Evolutionary conservation across 2,329 filamentous ascomycete genomes (phyloP), one percentile per base, ranked within the genome.

Genomic region (Ophiosphaerella korrae): DNA sequence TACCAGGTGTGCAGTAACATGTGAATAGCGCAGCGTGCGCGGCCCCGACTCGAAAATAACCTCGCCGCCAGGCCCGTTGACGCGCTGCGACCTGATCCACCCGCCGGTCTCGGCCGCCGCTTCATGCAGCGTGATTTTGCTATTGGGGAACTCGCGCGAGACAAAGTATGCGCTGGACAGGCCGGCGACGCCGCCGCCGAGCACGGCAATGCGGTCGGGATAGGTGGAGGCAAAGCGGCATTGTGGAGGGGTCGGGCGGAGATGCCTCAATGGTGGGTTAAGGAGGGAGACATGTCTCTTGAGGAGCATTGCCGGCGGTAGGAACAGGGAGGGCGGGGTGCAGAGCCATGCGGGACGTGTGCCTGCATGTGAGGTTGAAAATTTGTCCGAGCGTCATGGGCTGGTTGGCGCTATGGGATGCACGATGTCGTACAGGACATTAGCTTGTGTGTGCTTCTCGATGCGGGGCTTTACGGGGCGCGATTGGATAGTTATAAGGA

Each of bases 31-130:
- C 60, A 96, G 75, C 46, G 90, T 90, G 63, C 93, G 84, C 18
- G 94, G 90, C 0, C 93, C 94, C 60, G 85, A 83, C 76, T 99
- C 93, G 65, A 97, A 91, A 24, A 89, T 74, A 31, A 96, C 82
- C 42, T 80, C 74, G 18, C 81, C 79, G 13, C 84, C 88, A 33
- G 82, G 79, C 8, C 88, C 82, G 1, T 83, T 72, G 11, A 89
- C 79, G 43, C 76, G 77, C 58, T 87, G 82, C 1, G 88, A 91
- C 56, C 85, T 77, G 35, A 97, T 79, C 92, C 92, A 97, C 39
- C 94, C 94, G 37, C 94, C 94, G 1, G 93, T 72, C 16, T 85
- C 80, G 18, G 82, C 70, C 24, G 79, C 82, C 16, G 82, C 82
- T 72, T 99, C 94, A 73, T 91, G 96, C 8, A 99, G 69, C 0